A percentile compares a stretch with the other conserved stretches of the same genome.
Conservation (phyloP, 805 yeast species). For the Ogataea paradorogensis region DNA sequence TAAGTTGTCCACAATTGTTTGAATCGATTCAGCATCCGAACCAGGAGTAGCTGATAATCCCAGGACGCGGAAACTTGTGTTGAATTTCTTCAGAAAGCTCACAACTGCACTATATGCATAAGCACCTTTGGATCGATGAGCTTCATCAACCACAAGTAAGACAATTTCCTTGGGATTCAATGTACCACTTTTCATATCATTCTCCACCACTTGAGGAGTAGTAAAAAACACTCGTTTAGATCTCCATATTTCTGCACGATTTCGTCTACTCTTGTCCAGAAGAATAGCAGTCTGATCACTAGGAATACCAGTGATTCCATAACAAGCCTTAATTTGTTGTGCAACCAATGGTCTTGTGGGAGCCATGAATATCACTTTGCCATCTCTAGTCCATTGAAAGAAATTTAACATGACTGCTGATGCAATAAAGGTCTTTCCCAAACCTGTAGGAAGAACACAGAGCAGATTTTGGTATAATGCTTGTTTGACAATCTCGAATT, state of each 20-base stretch:
- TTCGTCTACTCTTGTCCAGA: slow-evolving; percentile 47
- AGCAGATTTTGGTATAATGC: slow-evolving; percentile 72
- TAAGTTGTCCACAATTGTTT: slow-evolving; percentile 73
- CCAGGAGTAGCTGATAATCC: slow-evolving; percentile 98
- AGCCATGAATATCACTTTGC: slow-evolving; percentile 90
- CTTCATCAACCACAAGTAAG: slow-evolving; percentile 88
- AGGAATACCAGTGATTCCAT: slow-evolving; percentile 82
- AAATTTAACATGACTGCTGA: slow-evolving; percentile 89
- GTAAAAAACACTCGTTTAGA: slow-evolving; percentile 79
- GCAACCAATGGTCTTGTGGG: slow-evolving; percentile 96
- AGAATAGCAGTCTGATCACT: slow-evolving; percentile 74
- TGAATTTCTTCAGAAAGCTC: slow-evolving; percentile 57
- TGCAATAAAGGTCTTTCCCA: slow-evolving; percentile 96
- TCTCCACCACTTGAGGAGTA: slow-evolving; percentile 95
- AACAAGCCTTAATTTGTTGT: slow-evolving; percentile 92
- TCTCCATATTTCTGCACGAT: slow-evolving; percentile 77
- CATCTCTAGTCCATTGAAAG: slow-evolving; percentile 75
- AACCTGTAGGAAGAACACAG: slow-evolving; percentile 94
- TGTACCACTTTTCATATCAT: slow-evolving; percentile 74
- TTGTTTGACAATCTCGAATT: slow-evolving; percentile 69
- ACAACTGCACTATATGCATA: slow-evolving; percentile 89
- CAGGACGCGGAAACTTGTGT: slow-evolving; percentile 65
- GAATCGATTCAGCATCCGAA: slow-evolving; percentile 81
- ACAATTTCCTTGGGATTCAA: slow-evolving; percentile 73
- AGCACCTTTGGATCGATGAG: slow-evolving; percentile 89